These are phyloP conservation scores for Petunia secreta DNA, from an alignment of 257 asterid genomes.

Conservation along the genomic window DNA sequence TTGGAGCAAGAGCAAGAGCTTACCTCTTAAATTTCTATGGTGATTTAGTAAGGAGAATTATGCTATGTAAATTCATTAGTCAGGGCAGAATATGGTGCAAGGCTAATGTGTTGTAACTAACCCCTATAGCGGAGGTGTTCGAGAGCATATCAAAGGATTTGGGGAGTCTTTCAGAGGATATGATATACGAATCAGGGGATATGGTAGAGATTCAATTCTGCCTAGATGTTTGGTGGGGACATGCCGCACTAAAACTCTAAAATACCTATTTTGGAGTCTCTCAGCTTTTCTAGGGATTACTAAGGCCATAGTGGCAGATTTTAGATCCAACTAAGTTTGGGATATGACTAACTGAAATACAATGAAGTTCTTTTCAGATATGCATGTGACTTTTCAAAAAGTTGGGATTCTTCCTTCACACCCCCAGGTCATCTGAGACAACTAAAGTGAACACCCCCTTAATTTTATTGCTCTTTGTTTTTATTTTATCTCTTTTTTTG, in stretches of 20 bases:
- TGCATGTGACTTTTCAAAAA: too few species aligned
- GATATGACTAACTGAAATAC: not conserved
- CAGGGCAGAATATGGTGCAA: not conserved
- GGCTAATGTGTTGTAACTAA: not conserved
- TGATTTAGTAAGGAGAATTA: not conserved
- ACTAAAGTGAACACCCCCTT: too few species aligned
- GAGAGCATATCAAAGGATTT: not conserved
- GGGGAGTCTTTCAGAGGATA: not conserved
- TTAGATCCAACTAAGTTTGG: not conserved
- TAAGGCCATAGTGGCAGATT: slow-evolving; percentile 7
- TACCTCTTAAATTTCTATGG: not conserved
- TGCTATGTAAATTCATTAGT: not conserved
- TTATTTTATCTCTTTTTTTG: not conserved
- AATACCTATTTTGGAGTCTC: not conserved
- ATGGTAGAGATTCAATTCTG: not conserved
- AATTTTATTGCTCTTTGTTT: not conserved
- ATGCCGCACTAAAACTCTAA: not conserved
- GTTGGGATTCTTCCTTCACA: too few species aligned
- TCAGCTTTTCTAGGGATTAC: not conserved
- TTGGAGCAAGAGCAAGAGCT: not conserved
- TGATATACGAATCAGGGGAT: not conserved
- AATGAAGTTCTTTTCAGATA: too few species aligned
- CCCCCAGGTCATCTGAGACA: too few species aligned
- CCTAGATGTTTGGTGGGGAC: not conserved
- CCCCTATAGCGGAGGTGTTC: not conserved